Conservation (phyloP, 345 rosid species). For the Salix brachista region DNA sequence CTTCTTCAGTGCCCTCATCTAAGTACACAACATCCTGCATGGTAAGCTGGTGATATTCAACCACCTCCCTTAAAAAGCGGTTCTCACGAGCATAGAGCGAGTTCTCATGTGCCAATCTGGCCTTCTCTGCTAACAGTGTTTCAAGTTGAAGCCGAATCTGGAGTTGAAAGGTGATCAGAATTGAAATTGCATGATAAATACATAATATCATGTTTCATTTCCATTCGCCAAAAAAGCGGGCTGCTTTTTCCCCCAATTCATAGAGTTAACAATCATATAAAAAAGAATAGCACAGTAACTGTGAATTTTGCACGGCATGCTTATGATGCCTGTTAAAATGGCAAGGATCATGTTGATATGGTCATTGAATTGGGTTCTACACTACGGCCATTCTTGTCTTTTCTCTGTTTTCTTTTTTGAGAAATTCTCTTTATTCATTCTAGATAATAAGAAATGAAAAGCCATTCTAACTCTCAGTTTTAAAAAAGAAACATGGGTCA, state of each 20-base stretch:
- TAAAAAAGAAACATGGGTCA: background rate
- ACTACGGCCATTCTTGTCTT: background rate
- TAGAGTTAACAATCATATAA: background rate
- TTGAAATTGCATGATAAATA: background rate
- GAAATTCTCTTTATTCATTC: conserved; percentile 3
- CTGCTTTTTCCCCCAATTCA: background rate
- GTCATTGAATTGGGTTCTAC: background rate
- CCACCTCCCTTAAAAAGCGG: conserved; percentile 34
- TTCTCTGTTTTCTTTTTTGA: background rate
- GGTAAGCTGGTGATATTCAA: conserved; percentile 35
- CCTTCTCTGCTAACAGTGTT: conserved; percentile 32
- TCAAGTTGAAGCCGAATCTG: conserved; percentile 37
- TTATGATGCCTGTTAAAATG: too few relatives aligned
- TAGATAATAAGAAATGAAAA: background rate
- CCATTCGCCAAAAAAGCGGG: background rate
- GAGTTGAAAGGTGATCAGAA: conserved; percentile 1
- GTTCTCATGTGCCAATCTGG: conserved; percentile 33
- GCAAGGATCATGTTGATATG: background rate
- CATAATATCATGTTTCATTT: background rate
- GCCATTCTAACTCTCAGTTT: background rate
- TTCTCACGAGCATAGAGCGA: conserved; percentile 34
- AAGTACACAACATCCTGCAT: conserved; percentile 35
- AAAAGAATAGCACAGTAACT: background rate
- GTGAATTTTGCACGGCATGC: background rate
- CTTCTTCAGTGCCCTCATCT: conserved; percentile 37